A percentile compares a stretch with the other conserved stretches of the same genome.
Conservation (phyloP, 2,329 filamentous ascomycete genomes). For the Pseudonectria foliicola region DNA sequence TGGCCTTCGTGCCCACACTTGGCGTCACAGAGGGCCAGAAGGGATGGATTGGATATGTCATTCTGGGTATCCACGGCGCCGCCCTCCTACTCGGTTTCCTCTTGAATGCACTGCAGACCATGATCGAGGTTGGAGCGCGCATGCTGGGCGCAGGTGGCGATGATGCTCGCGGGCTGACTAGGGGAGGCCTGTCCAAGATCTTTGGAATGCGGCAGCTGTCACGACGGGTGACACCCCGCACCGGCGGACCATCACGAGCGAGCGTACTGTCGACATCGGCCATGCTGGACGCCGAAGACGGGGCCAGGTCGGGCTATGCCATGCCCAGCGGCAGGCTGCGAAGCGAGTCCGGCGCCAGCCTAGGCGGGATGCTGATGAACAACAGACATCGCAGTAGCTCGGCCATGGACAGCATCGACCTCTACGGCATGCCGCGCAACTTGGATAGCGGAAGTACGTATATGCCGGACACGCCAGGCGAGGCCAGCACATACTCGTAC, state of each 20-base stretch:
- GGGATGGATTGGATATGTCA: slow-evolving; percentile 92
- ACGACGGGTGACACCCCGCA: slow-evolving; percentile 57
- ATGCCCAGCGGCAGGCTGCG: slow-evolving; percentile 48
- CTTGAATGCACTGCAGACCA: slow-evolving; percentile 81
- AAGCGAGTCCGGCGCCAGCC: slow-evolving; percentile 55
- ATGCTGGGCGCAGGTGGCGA: slow-evolving; percentile 77
- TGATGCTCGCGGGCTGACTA: slow-evolving; percentile 57
- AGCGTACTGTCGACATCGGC: slow-evolving; percentile 77
- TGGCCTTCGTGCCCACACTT: slow-evolving; percentile 78
- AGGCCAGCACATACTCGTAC: slow-evolving; percentile 66
- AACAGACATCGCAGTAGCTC: slow-evolving; percentile 47
- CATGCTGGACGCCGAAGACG: slow-evolving; percentile 66
- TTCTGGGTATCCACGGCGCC: slow-evolving; percentile 75
- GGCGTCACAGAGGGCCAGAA: slow-evolving; percentile 71
- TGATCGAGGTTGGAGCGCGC: slow-evolving; percentile 80
- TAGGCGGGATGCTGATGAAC: slow-evolving; percentile 39
- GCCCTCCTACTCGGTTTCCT: slow-evolving; percentile 90
- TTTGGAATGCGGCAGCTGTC: slow-evolving; percentile 88
- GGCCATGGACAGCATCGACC: slow-evolving; percentile 44
- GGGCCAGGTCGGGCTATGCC: slow-evolving; percentile 54
- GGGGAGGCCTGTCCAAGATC: slow-evolving; percentile 81
- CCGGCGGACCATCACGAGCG: slow-evolving; percentile 57
- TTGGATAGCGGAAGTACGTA: slow-evolving; percentile 56
- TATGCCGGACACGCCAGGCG: slow-evolving; percentile 66
- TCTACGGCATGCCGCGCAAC: slow-evolving; percentile 38